phyloP scores from a whole-genome alignment of 768 basidiomycete species.

The Leccinum subgranulosum region DNA sequence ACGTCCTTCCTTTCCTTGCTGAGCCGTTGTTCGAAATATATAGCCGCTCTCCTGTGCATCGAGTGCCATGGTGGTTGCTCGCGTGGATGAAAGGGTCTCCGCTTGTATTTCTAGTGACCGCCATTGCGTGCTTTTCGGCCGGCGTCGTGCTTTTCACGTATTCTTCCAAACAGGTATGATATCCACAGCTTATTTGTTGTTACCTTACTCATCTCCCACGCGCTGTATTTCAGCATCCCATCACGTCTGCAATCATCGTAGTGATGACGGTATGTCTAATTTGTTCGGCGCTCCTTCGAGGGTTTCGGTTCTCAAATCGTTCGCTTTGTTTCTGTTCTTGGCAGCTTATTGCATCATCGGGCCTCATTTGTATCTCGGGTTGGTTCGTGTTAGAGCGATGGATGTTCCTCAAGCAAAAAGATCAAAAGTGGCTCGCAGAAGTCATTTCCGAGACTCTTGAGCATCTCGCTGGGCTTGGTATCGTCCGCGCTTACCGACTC shows the following conservation, averaged over 20 bases:
- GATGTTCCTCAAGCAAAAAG: constrained; percentile 41
- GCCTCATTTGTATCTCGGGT: constrained; percentile 45
- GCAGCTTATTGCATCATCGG: constrained; percentile 34
- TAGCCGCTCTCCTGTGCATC: constrained; percentile 48
- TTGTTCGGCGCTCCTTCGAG: neutral
- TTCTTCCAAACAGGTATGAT: constrained; percentile 59
- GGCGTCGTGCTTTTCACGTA: constrained; percentile 76
- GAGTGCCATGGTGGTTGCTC: constrained; percentile 54
- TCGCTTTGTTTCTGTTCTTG: neutral
- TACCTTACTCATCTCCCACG: neutral
- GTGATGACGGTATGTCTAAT: constrained; percentile 52
- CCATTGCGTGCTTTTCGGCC: constrained; percentile 77
- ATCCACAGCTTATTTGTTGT: neutral
- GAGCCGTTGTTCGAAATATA: neutral
- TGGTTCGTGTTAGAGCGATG: constrained; percentile 53
- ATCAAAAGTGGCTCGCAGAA: constrained; percentile 46
- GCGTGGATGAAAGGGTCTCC: constrained; percentile 86
- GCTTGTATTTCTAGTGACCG: constrained; percentile 76
- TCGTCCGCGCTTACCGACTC: constrained; percentile 25
- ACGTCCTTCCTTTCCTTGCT: neutral
- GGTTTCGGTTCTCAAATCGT: neutral
- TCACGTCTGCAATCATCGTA: constrained; percentile 69
- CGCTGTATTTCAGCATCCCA: constrained; percentile 38
- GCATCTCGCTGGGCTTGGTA: constrained; percentile 15
- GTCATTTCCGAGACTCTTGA: constrained; percentile 29